Evolutionary conservation across 1,284 basidiomycete genomes (phyloP), one percentile per base, ranked within the genome.

Genomic region (Tausonia pullulans): DNA sequence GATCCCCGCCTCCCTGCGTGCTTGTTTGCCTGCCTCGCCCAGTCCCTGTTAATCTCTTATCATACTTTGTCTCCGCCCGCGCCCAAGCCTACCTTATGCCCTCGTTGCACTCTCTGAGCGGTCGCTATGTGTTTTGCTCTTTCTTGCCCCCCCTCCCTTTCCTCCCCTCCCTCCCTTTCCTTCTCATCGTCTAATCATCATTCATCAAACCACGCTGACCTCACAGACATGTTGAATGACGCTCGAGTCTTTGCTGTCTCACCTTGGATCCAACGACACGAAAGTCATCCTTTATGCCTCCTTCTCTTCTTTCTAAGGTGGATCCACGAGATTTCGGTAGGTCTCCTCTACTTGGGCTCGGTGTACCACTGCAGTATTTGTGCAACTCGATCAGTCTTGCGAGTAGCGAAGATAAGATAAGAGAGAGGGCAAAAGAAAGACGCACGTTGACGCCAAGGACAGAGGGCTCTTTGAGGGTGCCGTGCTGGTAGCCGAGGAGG

Each of bases 401-500:
- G 13, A 9, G 7, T 54, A 11, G 41, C 3, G 14, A 48, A 16
- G 4, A 40, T 8, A 45, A 53, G 39, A 16, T 8, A 45, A 53
- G 39, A 16, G 48, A 14, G 9, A 13, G 39, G 5, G 53, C n/a
- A 11, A 8, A 39, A n/a, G 14, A 46, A 52, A 6, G 1, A 72
- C 74, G 72, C 67, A 73, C 73, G 41, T 63, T 63, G 40, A 58
- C 49, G 6, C 57, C 60, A 3, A 58, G 49, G 13, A 58, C 48
- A 14, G 44, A 75, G 58, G 75, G 75, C 69, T 78, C 76, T 51
- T 76, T 72, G 59, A 77, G 69, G 13, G 72, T 74, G 16, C 63
- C 72, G 70, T 78, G 77, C 67, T 78, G 77, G 62, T 78, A 78
- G 3, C 77, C 77, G n/a, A 77, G 69, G 0, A 78, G 72, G 27